Evolutionary conservation across 1,284 basidiomycete species (phyloP), one percentile per base, ranked within the genome.

Genomic region (Trametes versicolor): DNA sequence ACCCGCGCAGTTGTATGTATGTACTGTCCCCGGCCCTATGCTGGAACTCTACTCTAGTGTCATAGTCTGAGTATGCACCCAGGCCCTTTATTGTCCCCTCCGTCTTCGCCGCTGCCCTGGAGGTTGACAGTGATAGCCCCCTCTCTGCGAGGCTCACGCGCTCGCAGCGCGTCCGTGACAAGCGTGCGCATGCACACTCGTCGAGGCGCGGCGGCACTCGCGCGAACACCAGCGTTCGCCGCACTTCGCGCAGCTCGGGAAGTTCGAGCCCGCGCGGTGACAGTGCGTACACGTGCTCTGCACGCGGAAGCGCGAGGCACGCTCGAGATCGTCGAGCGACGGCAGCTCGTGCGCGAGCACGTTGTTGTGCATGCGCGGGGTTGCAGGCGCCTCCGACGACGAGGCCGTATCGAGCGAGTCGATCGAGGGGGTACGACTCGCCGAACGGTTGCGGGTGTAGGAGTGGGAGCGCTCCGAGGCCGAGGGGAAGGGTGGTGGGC

Each of bases 201-300:
- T 8, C 59, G 48, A 82, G 80, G 37, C 79, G 65, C 64, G 71
- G 63, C 90, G 81, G 74, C 90, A 92, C 50, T 85, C 78, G 61
- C 91, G 81, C 51, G 89, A 91, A 70, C 90, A 92, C 89, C 90
- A 92, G 75, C 79, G 83, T 54, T 85, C 82, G 17, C 82, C 80
- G 71, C 90, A 92, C 69, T 83, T 86, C 3, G 84, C 80, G 74
- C 90, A 92, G 36, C 83, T 82, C 13, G 90, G 90, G 74, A 84
- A 92, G 71, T 90, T 88, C 34, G 79, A 76, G 0, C 91, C 90
- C 3, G 72, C 64, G 69, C 83, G 86, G 48, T 78, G 79, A 73
- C 90, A 92, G 3, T 87, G 83, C 9, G 84, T 81, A 69, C 90
- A 92, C 32, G 76, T 70, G 37, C 70, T 64, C 27, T 70, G 76